These are phyloP conservation scores for Ogataea haglerorum DNA, from an alignment of 805 yeast genomes.

Conservation along the genomic window DNA sequence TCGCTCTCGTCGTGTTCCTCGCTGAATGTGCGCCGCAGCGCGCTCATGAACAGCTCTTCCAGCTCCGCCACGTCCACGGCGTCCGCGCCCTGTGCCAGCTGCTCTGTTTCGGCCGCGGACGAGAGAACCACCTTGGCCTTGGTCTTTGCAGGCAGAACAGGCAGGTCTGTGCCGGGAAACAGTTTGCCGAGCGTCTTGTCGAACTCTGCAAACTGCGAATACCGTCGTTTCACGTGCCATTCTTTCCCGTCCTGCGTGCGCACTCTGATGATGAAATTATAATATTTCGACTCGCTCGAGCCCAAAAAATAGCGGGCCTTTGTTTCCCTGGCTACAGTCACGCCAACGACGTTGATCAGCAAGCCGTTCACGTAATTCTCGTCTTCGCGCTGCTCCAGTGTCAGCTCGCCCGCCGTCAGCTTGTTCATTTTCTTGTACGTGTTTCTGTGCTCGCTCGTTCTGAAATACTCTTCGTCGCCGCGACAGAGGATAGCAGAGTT, in stretches of 20 bases:
- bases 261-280: constrained; percentile 49
- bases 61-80: constrained; percentile 17
- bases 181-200: constrained; percentile 47
- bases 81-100: constrained; percentile 6
- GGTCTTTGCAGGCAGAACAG: constrained; percentile 32
- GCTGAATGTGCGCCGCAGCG: constrained; percentile 13
- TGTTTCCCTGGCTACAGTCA: constrained; percentile 35
- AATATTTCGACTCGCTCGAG: constrained; percentile 25
- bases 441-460: constrained; percentile 35
- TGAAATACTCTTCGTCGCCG: constrained; percentile 50
- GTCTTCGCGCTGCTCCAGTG: constrained; percentile 36
- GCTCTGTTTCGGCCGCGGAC: constrained; percentile 12
- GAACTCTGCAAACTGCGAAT: constrained; percentile 62
- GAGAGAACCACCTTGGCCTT: constrained; percentile 23
- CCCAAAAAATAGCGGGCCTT: constrained; percentile 24
- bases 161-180: constrained; percentile 68
- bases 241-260: constrained; percentile 33
- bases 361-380: constrained; percentile 51
- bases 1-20: constrained; percentile 9
- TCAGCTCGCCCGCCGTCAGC: constrained; percentile 23
- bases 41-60: constrained; percentile 21
- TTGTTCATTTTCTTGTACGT: constrained; percentile 40
- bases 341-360: constrained; percentile 68
- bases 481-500: constrained; percentile 70
- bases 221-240: constrained; percentile 57